Percentiles rank a stretch among this genome's conserved stretches.
Evolutionary conservation across 2,329 filamentous ascomycete genomes (phyloP).

Genomic region (Annulohypoxylon truncatum): DNA sequence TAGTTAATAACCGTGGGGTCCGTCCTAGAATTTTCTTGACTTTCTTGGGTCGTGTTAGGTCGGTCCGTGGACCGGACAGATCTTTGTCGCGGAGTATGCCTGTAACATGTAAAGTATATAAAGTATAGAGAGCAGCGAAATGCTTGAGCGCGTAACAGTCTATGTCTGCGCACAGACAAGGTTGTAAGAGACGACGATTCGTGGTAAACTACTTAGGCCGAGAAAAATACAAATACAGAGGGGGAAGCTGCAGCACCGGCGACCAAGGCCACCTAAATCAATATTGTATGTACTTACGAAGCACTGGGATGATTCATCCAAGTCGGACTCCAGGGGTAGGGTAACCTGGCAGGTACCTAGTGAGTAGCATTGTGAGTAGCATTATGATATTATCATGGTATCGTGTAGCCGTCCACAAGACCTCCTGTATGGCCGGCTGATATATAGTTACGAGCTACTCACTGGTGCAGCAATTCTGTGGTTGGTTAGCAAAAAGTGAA

Average conservation of each 20-base stretch:
- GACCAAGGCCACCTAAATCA: conserved; percentile 8
- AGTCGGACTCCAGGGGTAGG: conserved; percentile 21
- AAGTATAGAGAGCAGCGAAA: conserved; percentile 2
- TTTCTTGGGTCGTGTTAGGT: conserved; percentile 9
- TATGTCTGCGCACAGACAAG: conserved; percentile 23
- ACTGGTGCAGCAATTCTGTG: conserved; percentile 26
- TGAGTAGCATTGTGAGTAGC: conserved; percentile 32
- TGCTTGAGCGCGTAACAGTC: conserved; percentile 15
- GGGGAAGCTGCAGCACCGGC: conserved; percentile 16
- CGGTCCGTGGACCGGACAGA: conserved; percentile 18
- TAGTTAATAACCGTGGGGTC: conserved; percentile 9
- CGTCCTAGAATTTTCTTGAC: conserved; percentile 12
- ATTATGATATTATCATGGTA: conserved; percentile 34
- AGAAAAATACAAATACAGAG: conserved; percentile 12
- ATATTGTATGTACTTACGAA: conserved; percentile 13
- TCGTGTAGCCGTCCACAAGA: conserved; percentile 35
- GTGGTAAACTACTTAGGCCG: conserved; percentile 6
- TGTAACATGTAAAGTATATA: conserved; percentile 16
- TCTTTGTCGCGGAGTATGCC: conserved; percentile 24
- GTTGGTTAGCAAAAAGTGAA: conserved; percentile 32
- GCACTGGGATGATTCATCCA: conserved; percentile 27
- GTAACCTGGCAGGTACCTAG: conserved; percentile 17
- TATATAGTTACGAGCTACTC: conserved; percentile 29
- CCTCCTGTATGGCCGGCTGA: conserved; percentile 31
- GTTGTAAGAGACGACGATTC: conserved; percentile 28